phyloP scores from a whole-genome alignment of 1,284 basidiomycete genomes.

The Phaffia rhodozyma region DNA sequence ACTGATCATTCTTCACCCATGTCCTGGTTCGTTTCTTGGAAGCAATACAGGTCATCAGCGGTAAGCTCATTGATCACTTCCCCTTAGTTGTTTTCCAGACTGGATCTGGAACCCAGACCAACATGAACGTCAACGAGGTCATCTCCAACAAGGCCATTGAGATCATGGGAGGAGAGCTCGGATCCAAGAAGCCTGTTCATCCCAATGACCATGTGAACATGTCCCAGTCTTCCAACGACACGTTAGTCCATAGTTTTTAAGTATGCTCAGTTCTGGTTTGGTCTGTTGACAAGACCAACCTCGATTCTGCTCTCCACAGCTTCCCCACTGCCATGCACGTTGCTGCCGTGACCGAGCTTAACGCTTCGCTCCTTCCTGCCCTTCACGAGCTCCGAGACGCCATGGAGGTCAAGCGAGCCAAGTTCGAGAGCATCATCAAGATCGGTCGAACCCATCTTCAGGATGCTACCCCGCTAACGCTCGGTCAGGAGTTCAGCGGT shows the following conservation, averaged over 20 bases:
- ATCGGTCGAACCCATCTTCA: constrained; percentile 97
- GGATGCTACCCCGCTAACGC: constrained; percentile 93
- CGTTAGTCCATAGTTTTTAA: constrained; percentile 41
- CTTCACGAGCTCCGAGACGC: constrained; percentile 71
- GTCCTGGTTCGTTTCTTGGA: neutral
- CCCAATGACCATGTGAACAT: constrained; percentile 99
- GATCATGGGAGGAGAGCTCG: constrained; percentile 86
- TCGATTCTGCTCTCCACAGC: constrained; percentile 35
- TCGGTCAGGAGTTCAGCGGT: constrained; percentile 97
- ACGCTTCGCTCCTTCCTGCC: constrained; percentile 69
- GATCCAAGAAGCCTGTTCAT: constrained; percentile 94
- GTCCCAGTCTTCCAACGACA: constrained; percentile 98
- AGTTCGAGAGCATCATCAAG: constrained; percentile 87
- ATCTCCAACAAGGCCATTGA: constrained; percentile 98
- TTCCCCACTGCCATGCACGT: constrained; percentile 99
- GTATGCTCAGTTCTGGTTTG: neutral
- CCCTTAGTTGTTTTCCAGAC: constrained; percentile 99
- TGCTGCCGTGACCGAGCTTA: constrained; percentile 83
- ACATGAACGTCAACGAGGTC: constrained; percentile 97
- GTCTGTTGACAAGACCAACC: neutral
- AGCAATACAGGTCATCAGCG: constrained; percentile 70
- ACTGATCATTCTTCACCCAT: neutral
- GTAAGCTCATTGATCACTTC: constrained; percentile 89
- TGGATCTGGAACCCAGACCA: constrained; percentile 96
- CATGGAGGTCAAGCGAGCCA: constrained; percentile 65